These are phyloP conservation scores for Rossbeevera mucosa DNA, from an alignment of 768 basidiomycete genomes.

Conservation along the genomic window DNA sequence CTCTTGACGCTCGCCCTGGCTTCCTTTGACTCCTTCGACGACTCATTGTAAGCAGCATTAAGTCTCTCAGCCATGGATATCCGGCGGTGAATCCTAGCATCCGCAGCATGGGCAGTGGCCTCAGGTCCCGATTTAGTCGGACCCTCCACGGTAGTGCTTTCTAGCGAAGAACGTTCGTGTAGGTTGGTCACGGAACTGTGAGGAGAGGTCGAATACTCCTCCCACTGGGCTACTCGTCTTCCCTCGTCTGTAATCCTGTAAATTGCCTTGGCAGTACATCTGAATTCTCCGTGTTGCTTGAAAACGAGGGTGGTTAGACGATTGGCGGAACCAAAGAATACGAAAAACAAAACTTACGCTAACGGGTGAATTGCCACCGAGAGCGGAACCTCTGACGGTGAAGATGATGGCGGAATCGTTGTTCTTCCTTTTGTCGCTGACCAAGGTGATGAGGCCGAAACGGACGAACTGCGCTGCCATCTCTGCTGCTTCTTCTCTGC, in stretches of 20 bases:
- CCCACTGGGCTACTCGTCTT: constrained; percentile 81
- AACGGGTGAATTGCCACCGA: constrained; percentile 69
- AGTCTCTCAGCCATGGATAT: constrained; percentile 75
- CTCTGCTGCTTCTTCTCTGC: constrained; percentile 94
- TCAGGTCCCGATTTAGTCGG: constrained; percentile 24
- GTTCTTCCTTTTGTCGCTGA: constrained; percentile 87
- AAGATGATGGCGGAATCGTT: constrained; percentile 92
- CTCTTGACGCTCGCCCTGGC: constrained; percentile 68
- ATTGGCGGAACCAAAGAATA: neutral
- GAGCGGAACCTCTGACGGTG: constrained; percentile 79
- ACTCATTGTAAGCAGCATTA: constrained; percentile 46
- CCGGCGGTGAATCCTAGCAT: constrained; percentile 70
- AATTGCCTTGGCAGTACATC: constrained; percentile 91
- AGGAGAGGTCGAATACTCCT: constrained; percentile 51
- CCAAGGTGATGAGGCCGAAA: constrained; percentile 83
- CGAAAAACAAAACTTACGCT: constrained; percentile 44
- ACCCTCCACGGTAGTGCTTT: constrained; percentile 30
- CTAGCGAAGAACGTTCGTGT: constrained; percentile 58
- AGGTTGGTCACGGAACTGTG: constrained; percentile 63
- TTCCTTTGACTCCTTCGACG: constrained; percentile 42
- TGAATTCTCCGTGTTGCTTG: constrained; percentile 92
- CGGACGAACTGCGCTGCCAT: constrained; percentile 97
- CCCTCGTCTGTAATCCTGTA: constrained; percentile 96
- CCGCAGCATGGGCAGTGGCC: constrained; percentile 32
- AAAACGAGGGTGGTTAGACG: constrained; percentile 13